phyloP scores from a whole-genome alignment of 805 yeast species.

The Saccharomycopsis schoenii region DNA sequence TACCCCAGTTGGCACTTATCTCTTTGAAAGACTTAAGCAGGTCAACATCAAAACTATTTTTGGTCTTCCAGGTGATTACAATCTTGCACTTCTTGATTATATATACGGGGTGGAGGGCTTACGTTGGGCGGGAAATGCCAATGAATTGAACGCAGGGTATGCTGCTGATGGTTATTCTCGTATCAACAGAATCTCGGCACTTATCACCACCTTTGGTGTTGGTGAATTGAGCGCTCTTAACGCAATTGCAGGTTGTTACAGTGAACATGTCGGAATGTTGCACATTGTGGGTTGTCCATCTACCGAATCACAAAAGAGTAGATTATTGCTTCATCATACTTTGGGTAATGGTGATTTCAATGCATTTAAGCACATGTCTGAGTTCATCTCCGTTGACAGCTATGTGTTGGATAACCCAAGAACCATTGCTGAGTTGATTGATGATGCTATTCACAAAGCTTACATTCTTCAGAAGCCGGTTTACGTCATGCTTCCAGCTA shows the following conservation, averaged over 20 bases:
- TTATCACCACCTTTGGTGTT: conserved; percentile 83
- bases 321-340: conserved; percentile 71
- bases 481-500: conserved; percentile 75
- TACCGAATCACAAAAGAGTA: conserved; percentile 59
- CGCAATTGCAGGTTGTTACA: conserved; percentile 82
- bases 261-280: conserved; percentile 79
- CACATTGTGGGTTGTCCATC: conserved; percentile 87
- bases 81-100: conserved; percentile 60
- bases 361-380: conserved; percentile 71
- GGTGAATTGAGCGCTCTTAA: conserved; percentile 80
- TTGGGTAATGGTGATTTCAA: conserved; percentile 77
- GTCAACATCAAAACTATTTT: conserved; percentile 61
- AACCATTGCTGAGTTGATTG: conserved; percentile 62
- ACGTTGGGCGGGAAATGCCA: conserved; percentile 88
- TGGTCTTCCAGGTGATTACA: conserved; percentile 80
- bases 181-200: conserved; percentile 62
- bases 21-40: conserved; percentile 72
- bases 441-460: conserved; percentile 64
- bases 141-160: conserved; percentile 81
- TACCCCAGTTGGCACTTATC: conserved; percentile 57
- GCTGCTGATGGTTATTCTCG: conserved; percentile 87
- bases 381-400: conserved; percentile 57
- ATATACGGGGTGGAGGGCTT: conserved; percentile 64
- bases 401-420: conserved; percentile 53
- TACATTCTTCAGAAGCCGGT: conserved; percentile 70